Base-by-base conservation (phyloP, 2,329 filamentous ascomycete genomes). In the Pezicula rhizophila region DNA sequence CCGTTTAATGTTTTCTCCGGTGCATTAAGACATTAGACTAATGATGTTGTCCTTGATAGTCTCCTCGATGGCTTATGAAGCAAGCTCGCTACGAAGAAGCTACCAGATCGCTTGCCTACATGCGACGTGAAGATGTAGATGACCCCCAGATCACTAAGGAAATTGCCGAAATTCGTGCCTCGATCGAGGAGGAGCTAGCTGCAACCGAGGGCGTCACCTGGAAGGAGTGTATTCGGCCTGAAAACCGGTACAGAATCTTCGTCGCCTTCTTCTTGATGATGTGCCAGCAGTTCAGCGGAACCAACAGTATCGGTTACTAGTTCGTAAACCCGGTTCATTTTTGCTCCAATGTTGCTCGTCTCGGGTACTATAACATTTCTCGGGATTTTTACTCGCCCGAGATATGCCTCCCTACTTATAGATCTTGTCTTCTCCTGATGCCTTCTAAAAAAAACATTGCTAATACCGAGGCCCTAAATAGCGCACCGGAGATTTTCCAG, bases 21-120 rank as follows among this genome's bases (percentile, higher is more conserved):
- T 23, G 23, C 23, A 23, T 31, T 3, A 31, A 31, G 28, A 28
- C 6, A 10, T 28, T 7, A 8, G 6, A 11, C 28, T 31, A 31
- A 31, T 12, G 11, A 10, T 31, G 28, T 10, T 31, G 3, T 31
- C 7, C 28, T 31, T 10, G 3, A 12, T 11, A 31, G 40, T 86
- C 84, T 0, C 85, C 86, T 0, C 80, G 86, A 15, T 89, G 77
- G 70, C 75, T 89, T 5, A 71, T 87, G 66, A 88, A 86, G 65
- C 68, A 79, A 49, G 80, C 80, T 31, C 74, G 79, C 23, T 64
- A 76, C 7, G 80, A 84, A 50, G 61, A 82, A 60, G 84, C 82
- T 6, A 68, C 74, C 14, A 56, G 65, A 2, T 73, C 70, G 47
- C 74, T 89, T 55, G 69, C 74, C 0, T 71, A 69, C 17, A 70